Evolutionary conservation across 306 rosid species (phyloP), one percentile per base, ranked within the genome.

Genomic region (Ormosia emarginata): DNA sequence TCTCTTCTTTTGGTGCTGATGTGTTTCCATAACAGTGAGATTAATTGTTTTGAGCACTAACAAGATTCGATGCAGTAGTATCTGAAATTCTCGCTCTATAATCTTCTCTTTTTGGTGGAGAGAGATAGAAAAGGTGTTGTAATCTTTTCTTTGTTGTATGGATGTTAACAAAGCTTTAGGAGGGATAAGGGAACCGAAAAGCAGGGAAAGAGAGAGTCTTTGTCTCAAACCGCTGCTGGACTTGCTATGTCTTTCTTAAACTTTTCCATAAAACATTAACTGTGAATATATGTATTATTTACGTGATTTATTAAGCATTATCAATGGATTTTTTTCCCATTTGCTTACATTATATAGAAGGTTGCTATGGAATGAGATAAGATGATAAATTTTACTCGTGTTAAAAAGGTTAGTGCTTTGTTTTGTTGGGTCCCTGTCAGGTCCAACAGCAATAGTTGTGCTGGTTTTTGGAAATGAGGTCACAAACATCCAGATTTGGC

Each of bases 401-500:
- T 81, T 24, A 71, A 49, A 56, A 84, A 71, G 55, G 81, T 40
- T 58, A 46, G 81, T 73, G 80, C 18, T 70, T 43, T 34, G 79
- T 84, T 62, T 29, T 34, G 86, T 86, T 86, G 93, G 90, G 95
- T 71, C 92, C 87, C 79, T 74, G 74, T 87, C 88, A 76, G 78
- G 82, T 87, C 85, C 50, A 83, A 89, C 94, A 87, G 87, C 92
- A 67, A 78, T 49, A 49, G 86, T 74, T 85, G 85, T 68, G 84
- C 79, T 80, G 85, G 86, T 84, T 74, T 89, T 89, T 90, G 88
- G 89, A 85, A 88, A 88, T 79, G 89, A 87, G 85, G 66, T 70
- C 87, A 87, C 87, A 86, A 93, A 78, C 30, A 85, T 90, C 92
- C 95, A 90, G 85, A 85, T 41, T 70, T 81, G 79, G 86, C 84